A percentile compares a stretch with the other conserved stretches of the same genome.
phyloP scores from a whole-genome alignment of 805 yeast genomes.

The Metschnikowia kofuensis region DNA sequence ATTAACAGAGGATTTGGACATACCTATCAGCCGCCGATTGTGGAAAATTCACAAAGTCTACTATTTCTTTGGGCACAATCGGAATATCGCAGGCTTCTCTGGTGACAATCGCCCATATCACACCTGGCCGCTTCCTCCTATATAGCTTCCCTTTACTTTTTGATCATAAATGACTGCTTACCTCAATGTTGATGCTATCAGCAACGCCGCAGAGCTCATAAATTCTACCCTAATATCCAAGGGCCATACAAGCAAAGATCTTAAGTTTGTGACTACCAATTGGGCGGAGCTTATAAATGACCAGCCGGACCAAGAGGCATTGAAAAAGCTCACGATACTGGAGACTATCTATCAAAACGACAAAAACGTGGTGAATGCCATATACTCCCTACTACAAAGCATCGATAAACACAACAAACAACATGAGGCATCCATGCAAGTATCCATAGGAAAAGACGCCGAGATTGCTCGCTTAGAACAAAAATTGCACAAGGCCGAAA shows the following conservation, averaged over 20 bases:
- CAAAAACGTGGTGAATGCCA: conserved; percentile 34
- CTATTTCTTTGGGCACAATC: too few species aligned
- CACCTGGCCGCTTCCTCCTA: too few species aligned
- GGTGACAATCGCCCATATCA: too few species aligned
- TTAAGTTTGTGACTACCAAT: conserved; percentile 34
- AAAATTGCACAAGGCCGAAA: conserved; percentile 22
- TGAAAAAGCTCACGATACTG: conserved; percentile 21
- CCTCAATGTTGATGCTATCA: conserved; percentile 32
- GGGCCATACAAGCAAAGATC: conserved; percentile 31
- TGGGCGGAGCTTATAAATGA: conserved; percentile 30
- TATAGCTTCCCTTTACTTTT: background rate
- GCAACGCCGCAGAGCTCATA: conserved; percentile 35
- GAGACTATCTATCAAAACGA: conserved; percentile 35
- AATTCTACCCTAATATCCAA: conserved; percentile 34
- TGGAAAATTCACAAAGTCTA: too few species aligned
- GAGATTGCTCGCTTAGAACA: conserved; percentile 24
- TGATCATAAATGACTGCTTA: conserved; percentile 14
- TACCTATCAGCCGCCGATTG: too few species aligned
- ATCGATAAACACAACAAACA: conserved; percentile 34
- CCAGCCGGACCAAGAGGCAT: conserved; percentile 19
- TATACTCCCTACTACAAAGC: conserved; percentile 31
- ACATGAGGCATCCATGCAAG: conserved; percentile 28
- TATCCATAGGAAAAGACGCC: conserved; percentile 28
- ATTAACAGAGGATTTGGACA: too few species aligned
- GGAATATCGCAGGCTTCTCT: too few species aligned